phyloP scores from a whole-genome alignment of 257 asterid species.

The Nyctanthes arbortristis region DNA sequence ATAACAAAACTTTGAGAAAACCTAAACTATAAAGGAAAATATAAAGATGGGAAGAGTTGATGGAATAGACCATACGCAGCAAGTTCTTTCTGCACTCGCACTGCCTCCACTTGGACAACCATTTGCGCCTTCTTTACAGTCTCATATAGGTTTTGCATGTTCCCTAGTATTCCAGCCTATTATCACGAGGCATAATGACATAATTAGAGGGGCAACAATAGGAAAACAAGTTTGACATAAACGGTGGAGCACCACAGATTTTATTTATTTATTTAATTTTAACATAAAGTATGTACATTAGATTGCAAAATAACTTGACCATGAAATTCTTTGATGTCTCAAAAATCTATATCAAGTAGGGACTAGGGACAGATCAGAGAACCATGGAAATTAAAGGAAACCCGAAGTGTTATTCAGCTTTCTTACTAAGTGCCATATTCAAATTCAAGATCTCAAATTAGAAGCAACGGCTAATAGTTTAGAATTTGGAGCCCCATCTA shows the following conservation, averaged over 20 bases:
- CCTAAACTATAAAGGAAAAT: neutral
- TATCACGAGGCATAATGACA: slow-evolving; percentile 24
- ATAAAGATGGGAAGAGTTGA: slow-evolving; percentile 2
- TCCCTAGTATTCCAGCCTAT: slow-evolving; percentile 93
- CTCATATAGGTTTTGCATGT: slow-evolving; percentile 94
- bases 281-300: neutral
- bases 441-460: no score
- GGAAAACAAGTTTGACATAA: slow-evolving; percentile 19
- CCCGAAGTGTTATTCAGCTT: neutral
- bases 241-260: neutral
- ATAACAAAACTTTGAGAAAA: neutral
- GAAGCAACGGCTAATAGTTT: no score
- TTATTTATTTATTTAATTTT: no score
- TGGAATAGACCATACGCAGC: slow-evolving; percentile 58
- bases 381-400: neutral
- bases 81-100: slow-evolving; percentile 90
- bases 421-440: neutral
- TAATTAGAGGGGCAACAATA: slow-evolving; percentile 2
- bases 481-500: no score
- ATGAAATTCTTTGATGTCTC: neutral
- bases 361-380: neutral
- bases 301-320: neutral
- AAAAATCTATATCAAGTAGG: neutral
- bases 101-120: slow-evolving; percentile 99
- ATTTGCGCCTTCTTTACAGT: slow-evolving; percentile 97